These are phyloP conservation scores for Sarocladium kiliense DNA, from an alignment of 2,329 filamentous ascomycete species.

Conservation along the genomic window DNA sequence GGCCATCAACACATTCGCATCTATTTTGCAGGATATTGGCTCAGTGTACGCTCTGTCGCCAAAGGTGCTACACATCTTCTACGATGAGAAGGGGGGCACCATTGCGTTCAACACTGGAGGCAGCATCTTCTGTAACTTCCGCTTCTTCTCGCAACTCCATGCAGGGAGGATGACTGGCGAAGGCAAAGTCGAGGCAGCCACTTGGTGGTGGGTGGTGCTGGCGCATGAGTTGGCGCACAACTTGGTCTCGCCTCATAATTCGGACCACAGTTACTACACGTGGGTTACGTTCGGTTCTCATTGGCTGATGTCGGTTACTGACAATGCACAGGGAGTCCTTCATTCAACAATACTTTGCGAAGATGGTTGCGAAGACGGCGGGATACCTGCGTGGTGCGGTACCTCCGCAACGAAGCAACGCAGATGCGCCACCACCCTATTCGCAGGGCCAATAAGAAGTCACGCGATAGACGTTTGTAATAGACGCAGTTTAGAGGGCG, in stretches of 20 bases:
- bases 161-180: slow-evolving; percentile 40
- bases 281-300: slow-evolving; percentile 30
- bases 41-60: slow-evolving; percentile 67
- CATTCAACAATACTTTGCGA: slow-evolving; percentile 69
- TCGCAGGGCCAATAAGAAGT: background rate
- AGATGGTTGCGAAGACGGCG: slow-evolving; percentile 55
- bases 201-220: slow-evolving; percentile 94
- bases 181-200: slow-evolving; percentile 61
- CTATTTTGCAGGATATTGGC: slow-evolving; percentile 63
- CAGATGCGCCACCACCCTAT: slow-evolving; percentile 7
- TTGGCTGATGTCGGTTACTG: background rate
- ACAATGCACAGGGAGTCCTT: slow-evolving; percentile 58
- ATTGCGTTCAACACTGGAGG: slow-evolving; percentile 91
- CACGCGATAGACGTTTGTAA: background rate
- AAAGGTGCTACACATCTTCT: slow-evolving; percentile 76
- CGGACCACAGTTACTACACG: slow-evolving; percentile 79
- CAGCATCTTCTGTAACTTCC: slow-evolving; percentile 88
- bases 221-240: slow-evolving; percentile 97
- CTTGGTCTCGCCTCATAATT: slow-evolving; percentile 70
- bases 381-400: slow-evolving; percentile 23
- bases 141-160: slow-evolving; percentile 81
- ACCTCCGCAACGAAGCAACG: slow-evolving; percentile 8
- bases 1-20: slow-evolving; percentile 64
- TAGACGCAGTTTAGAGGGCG: background rate
- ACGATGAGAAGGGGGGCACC: slow-evolving; percentile 70